Evolutionary conservation across 164 flowering plant species (phyloP), one percentile per base, ranked within the genome.

Genomic region (Tinospora cordifolia): DNA sequence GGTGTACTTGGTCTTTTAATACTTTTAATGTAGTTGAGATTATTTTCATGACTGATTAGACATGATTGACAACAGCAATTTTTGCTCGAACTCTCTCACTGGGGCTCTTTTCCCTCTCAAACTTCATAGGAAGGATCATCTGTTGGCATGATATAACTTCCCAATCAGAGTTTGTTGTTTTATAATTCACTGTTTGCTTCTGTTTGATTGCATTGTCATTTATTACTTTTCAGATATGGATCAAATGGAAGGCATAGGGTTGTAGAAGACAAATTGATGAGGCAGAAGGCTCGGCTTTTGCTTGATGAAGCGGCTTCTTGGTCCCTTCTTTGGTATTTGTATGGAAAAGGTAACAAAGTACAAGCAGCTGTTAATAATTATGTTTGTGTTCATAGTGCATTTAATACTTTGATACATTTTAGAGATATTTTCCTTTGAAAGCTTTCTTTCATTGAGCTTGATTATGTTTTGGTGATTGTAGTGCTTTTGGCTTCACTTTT

Each of bases 251-350:
- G 89, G 72, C 90, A 86, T 60, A 83, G 97, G 54, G 77, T 84
- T 68, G 82, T 89, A 2, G 99, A 92, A 82, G 98, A 90, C 79
- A 90, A 88, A 75, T 75, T 95, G 70, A 87, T 92, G 91, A 87
- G 90, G 81, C 98, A 90, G 75, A 95, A 86, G 75, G 92, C 93
- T 78, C 83, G 78, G 58, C 73, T 88, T 26, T 75, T 95, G 75
- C 90, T 90, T 72, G 97, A 92, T 72, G 99, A 95, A 81, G 99
- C 99, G 62, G 99, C 98, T 71, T 85, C 99, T 21, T 95, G 99
- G 97, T 92, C 99, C 64, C 98, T 95, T 79, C 78, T 95, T 73
- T 95, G 99, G 99, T 82, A 84, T 76, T 86, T 95, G n/a, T 95
- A 83, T 81, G 99, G 98, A 38, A 92, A 95, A 88, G 99, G 99